These are phyloP conservation scores for Talaromyces sp. DNA, from an alignment of 2,329 filamentous ascomycete genomes.

Conservation along the genomic window DNA sequence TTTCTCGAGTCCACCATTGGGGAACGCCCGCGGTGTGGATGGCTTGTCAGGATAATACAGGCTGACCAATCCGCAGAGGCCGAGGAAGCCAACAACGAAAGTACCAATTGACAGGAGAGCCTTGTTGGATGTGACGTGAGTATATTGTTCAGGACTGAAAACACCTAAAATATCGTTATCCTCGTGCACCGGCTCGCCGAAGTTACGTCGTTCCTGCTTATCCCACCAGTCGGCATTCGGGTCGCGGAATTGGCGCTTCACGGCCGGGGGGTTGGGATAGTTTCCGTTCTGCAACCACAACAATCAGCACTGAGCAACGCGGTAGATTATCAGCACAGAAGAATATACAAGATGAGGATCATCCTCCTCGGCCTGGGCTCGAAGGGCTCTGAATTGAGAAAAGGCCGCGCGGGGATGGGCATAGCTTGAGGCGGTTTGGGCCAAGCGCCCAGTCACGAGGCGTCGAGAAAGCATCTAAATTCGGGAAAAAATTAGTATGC, in stretches of 20 bases:
- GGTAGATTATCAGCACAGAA: background rate
- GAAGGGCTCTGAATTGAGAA: slow-evolving; percentile 36
- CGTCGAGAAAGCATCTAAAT: slow-evolving; percentile 43
- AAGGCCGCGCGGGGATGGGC: slow-evolving; percentile 39
- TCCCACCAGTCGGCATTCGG: slow-evolving; percentile 96
- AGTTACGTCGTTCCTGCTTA: slow-evolving; percentile 94
- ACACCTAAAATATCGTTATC: slow-evolving; percentile 91
- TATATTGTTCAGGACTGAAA: slow-evolving; percentile 86
- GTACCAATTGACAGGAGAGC: slow-evolving; percentile 62
- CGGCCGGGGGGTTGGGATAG: slow-evolving; percentile 48
- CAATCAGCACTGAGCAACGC: background rate
- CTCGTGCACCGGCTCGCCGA: slow-evolving; percentile 92
- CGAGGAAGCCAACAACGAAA: slow-evolving; percentile 61
- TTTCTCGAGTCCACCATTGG: slow-evolving; percentile 60
- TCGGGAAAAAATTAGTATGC: background rate
- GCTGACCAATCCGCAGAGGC: slow-evolving; percentile 63
- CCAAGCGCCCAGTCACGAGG: slow-evolving; percentile 40
- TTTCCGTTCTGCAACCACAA: slow-evolving; percentile 37
- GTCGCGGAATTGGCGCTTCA: slow-evolving; percentile 90
- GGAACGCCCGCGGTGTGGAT: slow-evolving; percentile 63
- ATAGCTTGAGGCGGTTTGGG: slow-evolving; percentile 31
- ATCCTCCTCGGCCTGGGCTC: slow-evolving; percentile 34
- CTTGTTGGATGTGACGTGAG: slow-evolving; percentile 68
- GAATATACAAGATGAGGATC: slow-evolving; percentile 41
- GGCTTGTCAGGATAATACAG: slow-evolving; percentile 66